Conservation (phyloP, 2,329 filamentous ascomycete genomes). For the Diplodia corticola region DNA sequence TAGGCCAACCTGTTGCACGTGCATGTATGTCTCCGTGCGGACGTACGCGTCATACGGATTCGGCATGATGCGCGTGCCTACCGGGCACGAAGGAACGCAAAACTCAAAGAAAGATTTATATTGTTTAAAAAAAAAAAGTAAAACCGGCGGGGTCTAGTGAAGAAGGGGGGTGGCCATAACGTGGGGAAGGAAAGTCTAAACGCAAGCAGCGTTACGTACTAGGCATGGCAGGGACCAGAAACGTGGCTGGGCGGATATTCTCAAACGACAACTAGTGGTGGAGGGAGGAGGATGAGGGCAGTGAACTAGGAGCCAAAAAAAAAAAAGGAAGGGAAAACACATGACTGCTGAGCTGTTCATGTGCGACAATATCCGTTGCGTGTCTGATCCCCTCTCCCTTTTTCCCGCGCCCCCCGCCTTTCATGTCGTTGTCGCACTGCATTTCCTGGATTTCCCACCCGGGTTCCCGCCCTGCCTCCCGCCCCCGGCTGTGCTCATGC, state of each 20-base stretch:
- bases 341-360: not conserved
- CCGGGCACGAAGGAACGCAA: not conserved
- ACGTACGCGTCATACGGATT: not conserved
- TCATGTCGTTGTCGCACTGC: constrained; percentile 1
- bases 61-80: not conserved
- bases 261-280: not conserved
- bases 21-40: not conserved
- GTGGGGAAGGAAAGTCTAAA: not conserved
- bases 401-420: not conserved
- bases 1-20: not conserved
- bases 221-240: no score
- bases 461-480: not conserved
- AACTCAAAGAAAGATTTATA: no score
- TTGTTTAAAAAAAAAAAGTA: not conserved
- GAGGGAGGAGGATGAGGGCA: not conserved
- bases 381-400: not conserved
- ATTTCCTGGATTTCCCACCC: not conserved
- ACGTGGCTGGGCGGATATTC: not conserved
- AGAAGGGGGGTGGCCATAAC: not conserved
- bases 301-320: not conserved
- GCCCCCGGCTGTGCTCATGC: not conserved
- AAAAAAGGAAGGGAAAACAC: no score
- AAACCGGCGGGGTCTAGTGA: not conserved
- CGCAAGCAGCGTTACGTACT: not conserved
- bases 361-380: not conserved